These are phyloP conservation scores for Aspergillus sp. DNA, from an alignment of 2,329 filamentous ascomycete genomes.

Conservation along the genomic window DNA sequence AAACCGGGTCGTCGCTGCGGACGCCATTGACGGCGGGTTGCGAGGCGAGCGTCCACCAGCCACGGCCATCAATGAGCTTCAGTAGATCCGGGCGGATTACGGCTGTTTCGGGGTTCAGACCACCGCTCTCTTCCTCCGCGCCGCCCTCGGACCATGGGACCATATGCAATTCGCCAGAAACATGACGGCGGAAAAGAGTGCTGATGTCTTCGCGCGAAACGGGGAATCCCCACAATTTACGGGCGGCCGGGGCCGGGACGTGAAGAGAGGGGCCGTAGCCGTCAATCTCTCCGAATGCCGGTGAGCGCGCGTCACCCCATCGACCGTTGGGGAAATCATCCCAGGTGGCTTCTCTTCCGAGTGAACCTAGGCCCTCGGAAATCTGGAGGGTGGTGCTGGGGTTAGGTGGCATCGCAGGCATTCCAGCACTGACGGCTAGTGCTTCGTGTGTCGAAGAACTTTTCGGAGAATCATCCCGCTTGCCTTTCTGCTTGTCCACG, in stretches of 20 bases:
- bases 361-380: conserved; percentile 80
- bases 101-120: conserved; percentile 61
- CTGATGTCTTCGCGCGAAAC: conserved; percentile 63
- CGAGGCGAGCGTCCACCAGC: conserved; percentile 95
- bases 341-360: conserved; percentile 94
- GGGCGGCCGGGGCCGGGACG: conserved; percentile 75
- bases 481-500: conserved; percentile 49
- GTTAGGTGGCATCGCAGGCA: conserved; percentile 63
- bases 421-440: conserved; percentile 65
- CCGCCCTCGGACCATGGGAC: conserved; percentile 81
- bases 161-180: conserved; percentile 68
- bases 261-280: conserved; percentile 97
- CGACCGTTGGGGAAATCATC: conserved; percentile 96
- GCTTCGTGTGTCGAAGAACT: conserved; percentile 51
- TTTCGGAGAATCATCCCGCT: conserved; percentile 26
- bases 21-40: conserved; percentile 89
- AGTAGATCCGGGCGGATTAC: conserved; percentile 71
- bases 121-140: conserved; percentile 51
- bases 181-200: conserved; percentile 68
- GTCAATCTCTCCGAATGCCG: conserved; percentile 92
- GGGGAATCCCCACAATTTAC: conserved; percentile 78
- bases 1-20: conserved; percentile 64
- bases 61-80: conserved; percentile 62
- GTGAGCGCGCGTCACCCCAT: conserved; percentile 87
- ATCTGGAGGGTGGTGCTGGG: conserved; percentile 83